These are phyloP conservation scores for Tricholoma hemisulphureum DNA, from an alignment of 768 basidiomycete species.

Conservation along the genomic window DNA sequence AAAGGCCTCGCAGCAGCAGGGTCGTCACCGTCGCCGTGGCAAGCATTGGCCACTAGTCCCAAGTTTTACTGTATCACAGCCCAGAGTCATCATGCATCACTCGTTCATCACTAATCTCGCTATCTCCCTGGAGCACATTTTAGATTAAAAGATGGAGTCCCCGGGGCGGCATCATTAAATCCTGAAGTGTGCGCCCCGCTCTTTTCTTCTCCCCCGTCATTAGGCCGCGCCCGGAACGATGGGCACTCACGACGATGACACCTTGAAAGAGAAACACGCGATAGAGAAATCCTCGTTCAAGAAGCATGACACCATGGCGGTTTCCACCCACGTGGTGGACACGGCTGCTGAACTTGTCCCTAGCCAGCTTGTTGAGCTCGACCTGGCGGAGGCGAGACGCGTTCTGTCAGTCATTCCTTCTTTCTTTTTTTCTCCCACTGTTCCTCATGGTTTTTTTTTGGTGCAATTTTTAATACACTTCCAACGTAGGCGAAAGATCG, in stretches of 20 bases:
- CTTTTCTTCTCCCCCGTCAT: background rate
- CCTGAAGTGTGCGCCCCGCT: background rate
- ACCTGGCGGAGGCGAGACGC: conserved; percentile 49
- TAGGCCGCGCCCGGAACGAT: no score
- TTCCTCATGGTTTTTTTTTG: no score
- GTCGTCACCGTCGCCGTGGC: no score
- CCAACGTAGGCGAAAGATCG: conserved; percentile 56
- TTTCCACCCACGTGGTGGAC: conserved; percentile 53
- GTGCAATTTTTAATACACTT: no score
- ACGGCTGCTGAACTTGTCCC: conserved; percentile 59
- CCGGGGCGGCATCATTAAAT: no score
- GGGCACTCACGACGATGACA: background rate
- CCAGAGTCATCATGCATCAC: no score
- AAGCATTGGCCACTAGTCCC: no score
- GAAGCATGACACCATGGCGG: conserved; percentile 34
- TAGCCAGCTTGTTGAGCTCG: conserved; percentile 42
- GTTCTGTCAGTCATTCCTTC: conserved; percentile 42
- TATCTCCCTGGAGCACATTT: no score
- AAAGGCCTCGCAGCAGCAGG: no score
- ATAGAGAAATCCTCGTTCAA: conserved; percentile 24
- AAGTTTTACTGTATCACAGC: no score
- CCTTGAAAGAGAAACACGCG: background rate
- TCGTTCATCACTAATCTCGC: no score
- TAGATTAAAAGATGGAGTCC: no score
- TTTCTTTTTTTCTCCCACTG: background rate